Conservation (phyloP, 805 yeast genomes). For the Candida stauntonica region DNA sequence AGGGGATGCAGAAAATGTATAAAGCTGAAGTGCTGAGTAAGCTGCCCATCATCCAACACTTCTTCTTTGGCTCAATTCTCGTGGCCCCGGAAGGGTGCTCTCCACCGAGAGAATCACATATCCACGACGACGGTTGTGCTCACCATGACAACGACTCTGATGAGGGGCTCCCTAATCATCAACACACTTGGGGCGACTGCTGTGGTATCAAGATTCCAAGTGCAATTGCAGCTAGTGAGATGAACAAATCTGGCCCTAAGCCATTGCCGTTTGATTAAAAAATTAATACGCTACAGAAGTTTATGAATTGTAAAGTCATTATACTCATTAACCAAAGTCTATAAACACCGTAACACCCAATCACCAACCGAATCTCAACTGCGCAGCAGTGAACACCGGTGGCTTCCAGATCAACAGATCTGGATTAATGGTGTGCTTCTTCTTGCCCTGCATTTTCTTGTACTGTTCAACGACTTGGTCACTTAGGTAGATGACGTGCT, state of each 20-base stretch:
- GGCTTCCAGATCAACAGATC: conserved; percentile 83
- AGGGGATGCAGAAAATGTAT: conserved; percentile 96
- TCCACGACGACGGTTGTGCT: conserved; percentile 34
- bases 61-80: conserved; percentile 71
- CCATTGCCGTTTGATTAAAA: conserved; percentile 65
- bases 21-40: conserved; percentile 87
- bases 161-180: conserved; percentile 31
- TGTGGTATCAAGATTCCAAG: conserved; percentile 96
- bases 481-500: conserved; percentile 82
- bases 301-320: background rate
- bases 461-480: conserved; percentile 76
- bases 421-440: conserved; percentile 73
- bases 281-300: too few relatives aligned
- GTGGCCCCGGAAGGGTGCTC: conserved; percentile 70
- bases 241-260: conserved; percentile 32
- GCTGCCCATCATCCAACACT: conserved; percentile 92
- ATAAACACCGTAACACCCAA: background rate
- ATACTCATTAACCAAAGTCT: conserved; percentile 7
- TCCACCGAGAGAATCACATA: conserved; percentile 29
- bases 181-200: conserved; percentile 89
- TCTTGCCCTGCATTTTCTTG: conserved; percentile 61
- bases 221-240: conserved; percentile 83
- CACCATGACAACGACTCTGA: conserved; percentile 33
- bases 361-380: conserved; percentile 92
- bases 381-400: conserved; percentile 91